Evolutionary conservation across 108 stramenopile species (phyloP).

Genomic region (Stephanodiscus triporus): DNA sequence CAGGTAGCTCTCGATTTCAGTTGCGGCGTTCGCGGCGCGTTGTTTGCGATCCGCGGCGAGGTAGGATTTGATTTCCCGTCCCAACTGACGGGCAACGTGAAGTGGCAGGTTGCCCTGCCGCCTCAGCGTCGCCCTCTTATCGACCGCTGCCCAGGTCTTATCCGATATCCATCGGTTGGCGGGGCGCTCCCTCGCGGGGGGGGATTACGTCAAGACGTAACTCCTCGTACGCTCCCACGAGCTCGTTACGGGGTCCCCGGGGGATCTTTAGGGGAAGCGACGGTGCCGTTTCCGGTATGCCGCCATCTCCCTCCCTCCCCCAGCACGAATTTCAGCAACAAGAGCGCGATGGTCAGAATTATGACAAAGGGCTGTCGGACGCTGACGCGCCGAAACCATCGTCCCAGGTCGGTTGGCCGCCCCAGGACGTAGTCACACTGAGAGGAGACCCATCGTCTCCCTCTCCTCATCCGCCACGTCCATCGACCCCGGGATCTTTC

Average conservation of each 20-base stretch:
- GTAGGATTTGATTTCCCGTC: background rate
- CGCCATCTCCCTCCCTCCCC: background rate
- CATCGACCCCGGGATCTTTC: background rate
- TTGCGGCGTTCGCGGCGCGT: conserved; percentile 1
- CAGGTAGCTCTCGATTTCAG: background rate
- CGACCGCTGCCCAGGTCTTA: background rate
- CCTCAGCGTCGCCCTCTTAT: background rate
- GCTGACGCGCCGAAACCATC: background rate
- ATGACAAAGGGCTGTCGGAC: background rate
- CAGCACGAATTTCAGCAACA: background rate
- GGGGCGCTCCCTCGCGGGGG: background rate
- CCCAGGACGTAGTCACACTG: background rate
- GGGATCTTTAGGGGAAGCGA: background rate
- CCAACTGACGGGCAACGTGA: background rate
- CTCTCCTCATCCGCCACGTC: background rate
- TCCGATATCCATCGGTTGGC: conserved; percentile 6
- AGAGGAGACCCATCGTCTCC: background rate
- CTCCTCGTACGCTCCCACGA: background rate
- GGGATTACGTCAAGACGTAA: background rate
- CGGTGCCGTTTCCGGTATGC: background rate
- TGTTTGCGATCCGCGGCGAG: conserved; percentile 3
- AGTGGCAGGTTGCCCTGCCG: background rate
- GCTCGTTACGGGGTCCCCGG: background rate
- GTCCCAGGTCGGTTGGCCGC: background rate
- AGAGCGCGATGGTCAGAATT: background rate